phyloP scores from a whole-genome alignment of 23 red algal species.

The Gracilaria caudata region DNA sequence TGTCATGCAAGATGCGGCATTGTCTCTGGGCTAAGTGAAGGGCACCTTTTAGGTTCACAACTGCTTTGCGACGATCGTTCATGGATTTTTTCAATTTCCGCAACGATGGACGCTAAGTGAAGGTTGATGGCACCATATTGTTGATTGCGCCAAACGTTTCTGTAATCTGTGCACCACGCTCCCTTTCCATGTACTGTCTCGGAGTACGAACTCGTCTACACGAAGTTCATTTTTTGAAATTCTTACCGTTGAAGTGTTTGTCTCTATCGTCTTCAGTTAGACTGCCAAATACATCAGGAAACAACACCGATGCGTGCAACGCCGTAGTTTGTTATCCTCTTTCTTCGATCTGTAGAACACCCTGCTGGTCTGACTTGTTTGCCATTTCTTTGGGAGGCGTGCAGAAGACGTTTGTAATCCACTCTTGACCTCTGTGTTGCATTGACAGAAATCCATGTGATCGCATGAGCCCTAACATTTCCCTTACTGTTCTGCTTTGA shows the following conservation, averaged over 20 bases:
- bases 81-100: background rate
- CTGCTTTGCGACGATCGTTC: background rate
- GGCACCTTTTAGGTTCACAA: background rate
- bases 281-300: background rate
- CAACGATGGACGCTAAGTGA: too few species aligned
- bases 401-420: background rate
- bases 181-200: background rate
- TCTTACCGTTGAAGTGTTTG: background rate
- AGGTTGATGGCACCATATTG: too few species aligned
- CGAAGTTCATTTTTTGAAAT: background rate
- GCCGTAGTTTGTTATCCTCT: background rate
- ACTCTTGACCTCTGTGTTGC: background rate
- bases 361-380: background rate
- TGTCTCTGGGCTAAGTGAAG: too few species aligned
- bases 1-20: too few species aligned
- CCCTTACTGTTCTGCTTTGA: background rate
- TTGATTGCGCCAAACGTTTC: too few species aligned
- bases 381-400: background rate
- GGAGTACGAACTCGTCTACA: background rate
- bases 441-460: background rate
- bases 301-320: background rate
- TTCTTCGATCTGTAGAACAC: background rate
- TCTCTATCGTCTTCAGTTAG: conserved; percentile 1
- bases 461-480: conserved; percentile 9
- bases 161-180: too few species aligned